Evolutionary conservation across 805 yeast species (phyloP).

Genomic region (Diddensiella transvaalensis): DNA sequence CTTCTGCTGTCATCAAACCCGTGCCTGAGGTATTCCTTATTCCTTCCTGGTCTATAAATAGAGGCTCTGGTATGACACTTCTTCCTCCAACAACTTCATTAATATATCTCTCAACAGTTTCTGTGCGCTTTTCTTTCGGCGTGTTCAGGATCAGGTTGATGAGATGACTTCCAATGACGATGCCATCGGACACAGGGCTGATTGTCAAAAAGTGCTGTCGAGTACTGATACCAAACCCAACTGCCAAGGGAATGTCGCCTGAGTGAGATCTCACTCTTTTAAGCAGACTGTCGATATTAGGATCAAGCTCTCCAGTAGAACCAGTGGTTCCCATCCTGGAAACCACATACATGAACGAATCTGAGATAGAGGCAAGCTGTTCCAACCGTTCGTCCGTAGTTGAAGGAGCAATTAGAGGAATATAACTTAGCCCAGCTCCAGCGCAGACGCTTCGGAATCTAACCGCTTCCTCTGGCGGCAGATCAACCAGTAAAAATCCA

Average conservation of each 20-base stretch:
- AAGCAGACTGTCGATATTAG: constrained; percentile 64
- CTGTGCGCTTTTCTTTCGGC: constrained; percentile 47
- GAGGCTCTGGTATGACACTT: constrained; percentile 15
- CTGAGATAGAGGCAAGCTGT: constrained; percentile 79
- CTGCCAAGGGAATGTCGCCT: constrained; percentile 80
- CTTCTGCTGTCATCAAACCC: neutral
- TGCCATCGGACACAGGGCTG: constrained; percentile 85
- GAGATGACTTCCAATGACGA: constrained; percentile 89
- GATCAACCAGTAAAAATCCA: constrained; percentile 90
- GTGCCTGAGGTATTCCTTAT: neutral
- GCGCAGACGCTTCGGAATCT: constrained; percentile 74
- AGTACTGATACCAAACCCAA: constrained; percentile 95
- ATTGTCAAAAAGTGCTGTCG: constrained; percentile 84
- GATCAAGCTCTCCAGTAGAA: constrained; percentile 61
- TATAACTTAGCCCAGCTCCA: constrained; percentile 67
- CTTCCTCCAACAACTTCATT: constrained; percentile 61
- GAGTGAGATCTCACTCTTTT: constrained; percentile 70
- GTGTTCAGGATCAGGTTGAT: constrained; percentile 68
- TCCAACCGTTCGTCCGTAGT: constrained; percentile 87
- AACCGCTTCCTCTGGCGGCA: constrained; percentile 97
- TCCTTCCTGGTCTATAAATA: neutral
- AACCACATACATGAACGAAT: constrained; percentile 93
- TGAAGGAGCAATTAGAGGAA: constrained; percentile 95
- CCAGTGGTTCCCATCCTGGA: constrained; percentile 99
- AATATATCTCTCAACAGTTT: constrained; percentile 63